Conservation (phyloP, 257 asterid species). For the Fraxinus pennsylvanica region DNA sequence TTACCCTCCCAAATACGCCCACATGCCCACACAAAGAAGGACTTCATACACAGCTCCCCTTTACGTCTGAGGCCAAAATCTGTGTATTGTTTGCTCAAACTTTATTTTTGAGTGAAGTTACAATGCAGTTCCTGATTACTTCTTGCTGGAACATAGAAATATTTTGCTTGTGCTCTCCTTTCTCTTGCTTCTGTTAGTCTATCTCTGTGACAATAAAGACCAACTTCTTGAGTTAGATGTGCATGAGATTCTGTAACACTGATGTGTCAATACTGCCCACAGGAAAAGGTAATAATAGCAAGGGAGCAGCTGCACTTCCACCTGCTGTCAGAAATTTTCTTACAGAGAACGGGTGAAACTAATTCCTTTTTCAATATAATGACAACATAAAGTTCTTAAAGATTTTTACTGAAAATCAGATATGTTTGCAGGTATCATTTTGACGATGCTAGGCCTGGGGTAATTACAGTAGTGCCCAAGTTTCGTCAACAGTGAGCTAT, state of each 20-base stretch:
- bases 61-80: background rate
- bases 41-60: background rate
- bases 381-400: background rate
- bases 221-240: background rate
- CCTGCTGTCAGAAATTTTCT: constrained; percentile 73
- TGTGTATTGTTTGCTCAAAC: background rate
- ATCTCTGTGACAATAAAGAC: background rate
- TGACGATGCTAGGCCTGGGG: constrained; percentile 75
- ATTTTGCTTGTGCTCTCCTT: background rate
- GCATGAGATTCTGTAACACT: background rate
- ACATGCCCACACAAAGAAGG: background rate
- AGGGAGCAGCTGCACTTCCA: constrained; percentile 80
- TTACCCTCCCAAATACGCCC: background rate
- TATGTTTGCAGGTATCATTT: constrained; percentile 57
- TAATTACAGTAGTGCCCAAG: constrained; percentile 58
- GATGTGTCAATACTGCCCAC: constrained; percentile 23
- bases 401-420: background rate
- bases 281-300: constrained; percentile 89
- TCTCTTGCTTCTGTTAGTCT: background rate
- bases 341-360: constrained; percentile 54
- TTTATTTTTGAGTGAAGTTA: background rate
- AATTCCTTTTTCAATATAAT: background rate
- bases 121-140: background rate
- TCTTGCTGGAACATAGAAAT: background rate
- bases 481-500: constrained; percentile 37